Percentiles rank a stretch among this genome's conserved stretches.
These are phyloP conservation scores for Scedosporium minutisporum DNA, from an alignment of 2,329 filamentous ascomycete species.

Conservation along the genomic window DNA sequence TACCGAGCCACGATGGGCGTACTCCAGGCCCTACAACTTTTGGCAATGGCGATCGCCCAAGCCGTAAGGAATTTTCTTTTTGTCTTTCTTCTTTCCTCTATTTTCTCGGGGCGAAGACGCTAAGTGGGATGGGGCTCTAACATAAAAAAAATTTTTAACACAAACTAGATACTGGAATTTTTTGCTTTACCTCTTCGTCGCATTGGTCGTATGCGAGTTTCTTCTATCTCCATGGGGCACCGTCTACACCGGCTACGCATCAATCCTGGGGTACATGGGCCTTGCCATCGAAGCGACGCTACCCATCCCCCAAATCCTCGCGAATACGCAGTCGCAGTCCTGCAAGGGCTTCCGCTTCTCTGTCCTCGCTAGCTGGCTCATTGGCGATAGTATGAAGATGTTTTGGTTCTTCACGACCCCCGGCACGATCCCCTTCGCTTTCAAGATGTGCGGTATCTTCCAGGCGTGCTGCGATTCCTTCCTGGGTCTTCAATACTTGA, in stretches of 20 bases:
- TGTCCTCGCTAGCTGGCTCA: slow-evolving; percentile 67
- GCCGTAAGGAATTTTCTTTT: slow-evolving; percentile 37
- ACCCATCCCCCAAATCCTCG: slow-evolving; percentile 66
- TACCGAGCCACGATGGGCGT: slow-evolving; percentile 15
- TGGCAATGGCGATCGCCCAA: slow-evolving; percentile 72
- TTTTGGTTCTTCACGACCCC: slow-evolving; percentile 71
- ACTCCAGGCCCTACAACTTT: slow-evolving; percentile 60
- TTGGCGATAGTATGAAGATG: slow-evolving; percentile 79
- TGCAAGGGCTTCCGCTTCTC: slow-evolving; percentile 71
- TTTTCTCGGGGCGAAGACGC: not conserved
- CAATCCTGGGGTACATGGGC: slow-evolving; percentile 62
- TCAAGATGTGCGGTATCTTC: slow-evolving; percentile 75
- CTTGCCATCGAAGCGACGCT: slow-evolving; percentile 73
- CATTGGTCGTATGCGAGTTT: slow-evolving; percentile 55
- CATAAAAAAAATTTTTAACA: not conserved
- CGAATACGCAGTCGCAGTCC: slow-evolving; percentile 58
- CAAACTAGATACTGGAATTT: slow-evolving; percentile 64
- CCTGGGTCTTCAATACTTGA: slow-evolving; percentile 63
- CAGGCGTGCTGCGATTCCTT: slow-evolving; percentile 69
- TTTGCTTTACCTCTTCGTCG: slow-evolving; percentile 55
- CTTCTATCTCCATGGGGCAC: slow-evolving; percentile 48
- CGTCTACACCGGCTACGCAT: slow-evolving; percentile 57
- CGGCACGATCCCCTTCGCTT: slow-evolving; percentile 62
- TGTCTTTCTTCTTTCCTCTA: not conserved
- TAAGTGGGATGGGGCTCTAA: not conserved